Conservation (phyloP, 768 basidiomycete genomes). For the Filobasidium wieringae region DNA sequence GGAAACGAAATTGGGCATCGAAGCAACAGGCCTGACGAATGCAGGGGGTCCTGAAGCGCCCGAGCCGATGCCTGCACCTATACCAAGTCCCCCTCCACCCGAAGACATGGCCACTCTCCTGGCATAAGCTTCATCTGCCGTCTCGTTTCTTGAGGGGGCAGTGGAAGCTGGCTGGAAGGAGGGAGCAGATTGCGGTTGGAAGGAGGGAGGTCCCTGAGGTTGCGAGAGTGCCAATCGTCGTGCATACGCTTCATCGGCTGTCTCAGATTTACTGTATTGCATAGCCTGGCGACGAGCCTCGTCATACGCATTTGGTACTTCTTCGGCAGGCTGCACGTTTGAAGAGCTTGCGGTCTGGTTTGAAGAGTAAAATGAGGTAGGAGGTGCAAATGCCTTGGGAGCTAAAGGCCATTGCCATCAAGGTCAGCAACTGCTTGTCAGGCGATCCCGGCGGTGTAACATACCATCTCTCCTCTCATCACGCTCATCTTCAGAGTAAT, state of each 20-base stretch:
- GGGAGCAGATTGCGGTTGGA: background rate
- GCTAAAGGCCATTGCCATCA: conserved; percentile 20
- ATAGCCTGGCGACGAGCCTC: background rate
- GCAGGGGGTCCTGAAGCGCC: background rate
- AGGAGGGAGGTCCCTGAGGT: background rate
- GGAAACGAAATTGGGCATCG: background rate
- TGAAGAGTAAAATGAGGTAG: conserved; percentile 8
- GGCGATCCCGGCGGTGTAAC: conserved; percentile 19
- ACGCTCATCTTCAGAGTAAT: conserved; percentile 34
- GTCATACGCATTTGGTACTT: background rate
- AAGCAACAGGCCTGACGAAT: background rate
- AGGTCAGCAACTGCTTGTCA: conserved; percentile 25
- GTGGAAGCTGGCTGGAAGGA: background rate
- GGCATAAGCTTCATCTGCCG: conserved; percentile 30
- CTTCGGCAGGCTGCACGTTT: background rate
- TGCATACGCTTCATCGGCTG: conserved; percentile 30
- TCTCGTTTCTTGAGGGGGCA: conserved; percentile 9
- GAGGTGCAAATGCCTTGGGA: conserved; percentile 11
- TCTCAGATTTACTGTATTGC: conserved; percentile 9
- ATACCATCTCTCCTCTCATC: conserved; percentile 32
- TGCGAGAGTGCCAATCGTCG: conserved; percentile 24
- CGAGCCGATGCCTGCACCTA: background rate
- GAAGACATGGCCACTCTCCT: conserved; percentile 24
- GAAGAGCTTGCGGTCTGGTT: background rate
- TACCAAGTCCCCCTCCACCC: background rate